phyloP scores from a whole-genome alignment of 2,329 filamentous ascomycete genomes.

The Cladophialophora psammophila region DNA sequence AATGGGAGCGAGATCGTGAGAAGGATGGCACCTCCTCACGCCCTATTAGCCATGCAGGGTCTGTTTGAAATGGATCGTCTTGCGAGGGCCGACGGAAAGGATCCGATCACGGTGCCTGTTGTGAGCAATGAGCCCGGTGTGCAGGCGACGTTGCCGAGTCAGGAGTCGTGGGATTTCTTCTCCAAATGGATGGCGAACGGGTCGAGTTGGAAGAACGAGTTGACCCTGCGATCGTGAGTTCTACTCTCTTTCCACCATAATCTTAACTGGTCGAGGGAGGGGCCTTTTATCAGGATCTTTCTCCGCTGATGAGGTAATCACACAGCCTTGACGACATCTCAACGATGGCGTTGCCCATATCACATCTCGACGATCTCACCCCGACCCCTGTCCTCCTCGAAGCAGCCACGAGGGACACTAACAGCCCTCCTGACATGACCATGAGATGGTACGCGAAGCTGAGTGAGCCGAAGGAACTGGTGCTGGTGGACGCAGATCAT shows the following conservation, averaged over 20 bases:
- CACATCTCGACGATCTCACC: constrained; percentile 45
- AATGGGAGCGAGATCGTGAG: constrained; percentile 46
- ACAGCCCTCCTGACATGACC: constrained; percentile 44
- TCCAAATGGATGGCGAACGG: constrained; percentile 44
- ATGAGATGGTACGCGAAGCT: constrained; percentile 46
- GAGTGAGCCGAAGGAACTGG: constrained; percentile 49
- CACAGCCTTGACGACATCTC: constrained; percentile 27
- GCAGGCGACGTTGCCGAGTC: constrained; percentile 44
- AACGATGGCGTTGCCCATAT: constrained; percentile 34
- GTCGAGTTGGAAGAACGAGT: constrained; percentile 49
- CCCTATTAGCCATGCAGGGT: constrained; percentile 39
- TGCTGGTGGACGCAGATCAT: constrained; percentile 47
- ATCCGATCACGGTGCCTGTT: constrained; percentile 44
- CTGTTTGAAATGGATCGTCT: constrained; percentile 41
- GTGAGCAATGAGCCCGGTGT: constrained; percentile 42
- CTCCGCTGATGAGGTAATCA: constrained; percentile 1
- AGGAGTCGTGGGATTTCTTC: constrained; percentile 48
- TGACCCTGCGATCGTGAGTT: constrained; percentile 45
- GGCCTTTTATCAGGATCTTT: background rate
- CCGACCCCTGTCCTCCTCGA: constrained; percentile 50
- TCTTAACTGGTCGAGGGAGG: background rate
- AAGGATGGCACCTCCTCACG: constrained; percentile 45
- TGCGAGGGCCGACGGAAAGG: constrained; percentile 44
- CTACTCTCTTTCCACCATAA: background rate
- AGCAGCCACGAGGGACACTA: constrained; percentile 44